Evolutionary conservation across 2,329 filamentous ascomycete species (phyloP), one percentile per base, ranked within the genome.

Genomic region (Fusarium nelsonii): DNA sequence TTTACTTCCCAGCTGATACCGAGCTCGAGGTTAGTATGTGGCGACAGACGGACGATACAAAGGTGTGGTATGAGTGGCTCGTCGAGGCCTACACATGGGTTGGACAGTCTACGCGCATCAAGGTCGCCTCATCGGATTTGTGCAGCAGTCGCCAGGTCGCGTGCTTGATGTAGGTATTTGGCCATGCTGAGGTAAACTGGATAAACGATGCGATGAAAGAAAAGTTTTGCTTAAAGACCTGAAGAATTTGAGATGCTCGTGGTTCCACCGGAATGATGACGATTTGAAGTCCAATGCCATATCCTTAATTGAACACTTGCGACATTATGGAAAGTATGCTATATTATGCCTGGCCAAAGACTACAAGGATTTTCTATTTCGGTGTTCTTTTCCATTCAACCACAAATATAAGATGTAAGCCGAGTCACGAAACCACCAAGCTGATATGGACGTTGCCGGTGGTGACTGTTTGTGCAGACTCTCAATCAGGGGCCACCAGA

Each of bases 11-110:
- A 0, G 91, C 93, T 59, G 89, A 93, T 69, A 90, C 91, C 0
- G 93, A 97, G 78, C 84, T 98, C 6, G 92, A 97, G 71, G 89
- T 97, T 37, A 96, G 90, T 77, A 97, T 99, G 90, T 97, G 94
- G 92, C 88, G 96, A 51, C 92, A 97, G 80, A 98, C 96, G 1
- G 95, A 99, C 76, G 93, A 97, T 77, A 89, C 91, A 37, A 97
- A 92, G 78, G 96, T 99, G 9, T 99, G 96, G 97, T 99, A 99
- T 78, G 96, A 99, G 79, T 99, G 96, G 96, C 85, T 96, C 64
- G 90, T 97, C 3, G 96, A 98, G 79, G 92, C 92, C 12, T 97
- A 90, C 78, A 86, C 85, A 20, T 90, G 87, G 83, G 80, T 88
- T 50, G 86, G 86, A 1, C 85, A 85, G n/a, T 83, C 84, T 39